Conservation (phyloP, 2,329 filamentous ascomycete species). For the Hymenoscyphus infarciens region DNA sequence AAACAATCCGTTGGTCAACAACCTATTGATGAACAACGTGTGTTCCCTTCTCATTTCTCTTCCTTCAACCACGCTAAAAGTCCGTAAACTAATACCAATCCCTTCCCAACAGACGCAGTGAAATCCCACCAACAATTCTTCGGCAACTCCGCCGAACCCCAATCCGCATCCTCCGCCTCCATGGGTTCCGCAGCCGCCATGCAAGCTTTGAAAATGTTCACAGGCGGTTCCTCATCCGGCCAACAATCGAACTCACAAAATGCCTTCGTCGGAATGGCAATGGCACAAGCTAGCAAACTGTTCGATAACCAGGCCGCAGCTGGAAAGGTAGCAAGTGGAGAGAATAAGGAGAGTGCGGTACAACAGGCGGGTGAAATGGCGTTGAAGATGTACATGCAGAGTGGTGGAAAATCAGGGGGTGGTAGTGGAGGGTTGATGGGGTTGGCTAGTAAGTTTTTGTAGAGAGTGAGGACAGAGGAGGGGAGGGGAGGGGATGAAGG, state of each 20-base stretch:
- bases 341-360: conserved; percentile 77
- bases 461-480: neutral
- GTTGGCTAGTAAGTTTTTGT: conserved; percentile 59
- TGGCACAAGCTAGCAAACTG: conserved; percentile 78
- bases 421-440: conserved; percentile 46
- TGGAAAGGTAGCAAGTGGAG: conserved; percentile 51
- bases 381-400: conserved; percentile 87
- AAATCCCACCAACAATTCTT: conserved; percentile 75
- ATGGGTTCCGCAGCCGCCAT: conserved; percentile 74
- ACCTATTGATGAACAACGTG: conserved; percentile 55
- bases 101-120: conserved; percentile 53
- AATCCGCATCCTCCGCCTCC: conserved; percentile 46
- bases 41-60: neutral
- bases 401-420: conserved; percentile 45
- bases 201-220: conserved; percentile 79
- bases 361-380: conserved; percentile 81
- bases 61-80: neutral
- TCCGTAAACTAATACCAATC: conserved; percentile 5
- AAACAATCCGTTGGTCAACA: conserved; percentile 47
- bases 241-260: conserved; percentile 56
- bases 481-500: conserved; percentile 16
- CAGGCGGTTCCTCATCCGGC: conserved; percentile 46
- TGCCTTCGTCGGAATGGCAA: conserved; percentile 78
- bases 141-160: conserved; percentile 41
- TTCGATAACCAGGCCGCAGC: conserved; percentile 56